Base-by-base conservation (phyloP, 805 yeast genomes). In the Ogataea trehaloabstinens region DNA sequence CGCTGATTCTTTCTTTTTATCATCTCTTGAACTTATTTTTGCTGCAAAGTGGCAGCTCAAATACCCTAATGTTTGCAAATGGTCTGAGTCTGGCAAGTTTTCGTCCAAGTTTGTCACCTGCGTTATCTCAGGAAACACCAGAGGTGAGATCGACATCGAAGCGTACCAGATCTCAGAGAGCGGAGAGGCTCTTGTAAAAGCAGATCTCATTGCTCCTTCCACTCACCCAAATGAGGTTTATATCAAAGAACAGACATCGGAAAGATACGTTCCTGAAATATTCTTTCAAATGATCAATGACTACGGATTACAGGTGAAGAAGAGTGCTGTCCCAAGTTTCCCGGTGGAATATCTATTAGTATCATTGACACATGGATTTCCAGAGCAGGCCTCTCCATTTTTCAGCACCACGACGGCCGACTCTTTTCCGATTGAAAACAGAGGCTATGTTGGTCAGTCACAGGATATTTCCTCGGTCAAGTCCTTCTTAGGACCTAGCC, bases 41-140 rank as follows among this genome's bases (percentile, higher is more conserved):
- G 87, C 97, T 1, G 90, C 95, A 0, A 72, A 74, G 44, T 72
- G 85, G 64, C 99, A 93, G 66, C 56, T 71, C 15, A 64, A 67
- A 42, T 69, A 76, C 53, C 85, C 88, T 15, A 84, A 82, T 56
- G 55, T 64, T 13, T 72, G 86, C 28, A 78, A 76, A 51, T 82
- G 79, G 73, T 72, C 85, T 19, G 76, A 73, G 20, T 61, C 74
- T 7, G 86, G 88, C 2, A 51, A 56, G 19, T 93, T 76, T 58
- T 85, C 96, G 12, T 89, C 97, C 6, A 87, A 88, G 56, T 93
- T 88, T 58, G 91, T 90, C 15, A 91, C 98, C 1, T 90, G 97
- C 65, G 91, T 89, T 17, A 73, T 93, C 3, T 78, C 95, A 1
- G 99, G 99, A n/a, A 95, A 95, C 47, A 57, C 72, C 11, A 64